Evolutionary conservation across 106 monocot species (phyloP).

Genomic region (Dendrobium huoshanense): DNA sequence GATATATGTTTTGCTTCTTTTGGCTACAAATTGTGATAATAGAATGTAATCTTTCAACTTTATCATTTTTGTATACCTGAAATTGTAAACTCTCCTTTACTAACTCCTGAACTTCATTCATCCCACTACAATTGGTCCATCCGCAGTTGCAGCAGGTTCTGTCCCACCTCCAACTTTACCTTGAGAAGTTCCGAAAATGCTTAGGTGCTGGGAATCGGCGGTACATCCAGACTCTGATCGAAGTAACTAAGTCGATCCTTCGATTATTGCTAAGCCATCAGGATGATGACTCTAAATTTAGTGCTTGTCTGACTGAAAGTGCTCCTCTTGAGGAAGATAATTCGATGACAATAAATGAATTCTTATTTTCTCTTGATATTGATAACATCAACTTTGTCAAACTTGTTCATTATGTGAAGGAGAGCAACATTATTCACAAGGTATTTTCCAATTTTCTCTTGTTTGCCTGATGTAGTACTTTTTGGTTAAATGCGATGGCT

Average conservation of each 20-base stretch:
- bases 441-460: constrained; percentile 21
- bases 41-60: neutral
- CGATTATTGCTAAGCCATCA: constrained; percentile 26
- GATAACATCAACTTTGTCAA: constrained; percentile 95
- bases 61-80: neutral
- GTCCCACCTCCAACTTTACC: constrained; percentile 56
- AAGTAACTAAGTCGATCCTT: constrained; percentile 56
- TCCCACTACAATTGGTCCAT: neutral
- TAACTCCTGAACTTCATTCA: neutral
- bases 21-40: neutral
- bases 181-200: constrained; percentile 48
- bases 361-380: constrained; percentile 85
- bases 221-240: constrained; percentile 78
- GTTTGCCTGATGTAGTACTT: neutral
- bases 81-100: neutral
- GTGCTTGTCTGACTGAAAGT: constrained; percentile 4
- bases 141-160: constrained; percentile 36
- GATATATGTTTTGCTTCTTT: neutral
- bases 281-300: constrained; percentile 11
- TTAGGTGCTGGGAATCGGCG: constrained; percentile 83
- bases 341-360: constrained; percentile 88
- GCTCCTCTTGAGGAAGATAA: constrained; percentile 12
- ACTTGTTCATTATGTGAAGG: constrained; percentile 70
- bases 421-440: constrained; percentile 89
- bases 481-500: neutral